Evolutionary conservation across 2,329 filamentous ascomycete genomes (phyloP).

Genomic region (Trichoderma endophyticum): DNA sequence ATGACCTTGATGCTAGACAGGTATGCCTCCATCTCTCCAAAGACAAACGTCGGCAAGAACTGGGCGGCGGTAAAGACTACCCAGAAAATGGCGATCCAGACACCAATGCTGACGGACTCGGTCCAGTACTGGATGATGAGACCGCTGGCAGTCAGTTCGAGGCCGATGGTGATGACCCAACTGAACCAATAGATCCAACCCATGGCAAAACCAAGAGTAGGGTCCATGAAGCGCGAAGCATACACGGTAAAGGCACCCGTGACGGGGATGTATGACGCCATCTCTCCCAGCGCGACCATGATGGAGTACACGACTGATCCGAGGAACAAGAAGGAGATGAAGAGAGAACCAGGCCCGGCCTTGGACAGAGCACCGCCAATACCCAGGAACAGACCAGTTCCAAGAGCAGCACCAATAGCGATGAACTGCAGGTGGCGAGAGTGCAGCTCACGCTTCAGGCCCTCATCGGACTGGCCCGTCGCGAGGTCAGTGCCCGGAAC

Average conservation of each 20-base stretch:
- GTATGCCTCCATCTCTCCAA: conserved; percentile 77
- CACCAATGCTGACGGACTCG: conserved; percentile 57
- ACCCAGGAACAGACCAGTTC: conserved; percentile 70
- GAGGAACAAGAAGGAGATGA: conserved; percentile 68
- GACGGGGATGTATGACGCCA: conserved; percentile 75
- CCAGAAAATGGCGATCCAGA: conserved; percentile 74
- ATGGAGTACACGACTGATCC: conserved; percentile 72
- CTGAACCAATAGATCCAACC: conserved; percentile 84
- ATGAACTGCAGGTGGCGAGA: conserved; percentile 49
- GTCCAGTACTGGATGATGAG: conserved; percentile 77
- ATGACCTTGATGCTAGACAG: conserved; percentile 74
- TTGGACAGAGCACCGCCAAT: conserved; percentile 60
- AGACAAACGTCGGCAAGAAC: conserved; percentile 67
- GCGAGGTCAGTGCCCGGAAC: conserved; percentile 33
- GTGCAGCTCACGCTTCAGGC: conserved; percentile 37
- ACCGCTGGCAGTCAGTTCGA: conserved; percentile 70
- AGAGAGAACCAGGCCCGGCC: conserved; percentile 62
- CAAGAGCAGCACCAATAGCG: conserved; percentile 61
- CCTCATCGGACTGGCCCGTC: conserved; percentile 33
- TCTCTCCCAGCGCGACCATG: conserved; percentile 68
- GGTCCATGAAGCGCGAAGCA: conserved; percentile 70
- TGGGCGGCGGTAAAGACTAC: conserved; percentile 66
- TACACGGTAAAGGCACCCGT: conserved; percentile 75
- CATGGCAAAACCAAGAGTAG: conserved; percentile 70
- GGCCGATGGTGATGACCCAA: conserved; percentile 69